Base-by-base conservation (phyloP, 805 yeast genomes). In the Grigorovia humatica region DNA sequence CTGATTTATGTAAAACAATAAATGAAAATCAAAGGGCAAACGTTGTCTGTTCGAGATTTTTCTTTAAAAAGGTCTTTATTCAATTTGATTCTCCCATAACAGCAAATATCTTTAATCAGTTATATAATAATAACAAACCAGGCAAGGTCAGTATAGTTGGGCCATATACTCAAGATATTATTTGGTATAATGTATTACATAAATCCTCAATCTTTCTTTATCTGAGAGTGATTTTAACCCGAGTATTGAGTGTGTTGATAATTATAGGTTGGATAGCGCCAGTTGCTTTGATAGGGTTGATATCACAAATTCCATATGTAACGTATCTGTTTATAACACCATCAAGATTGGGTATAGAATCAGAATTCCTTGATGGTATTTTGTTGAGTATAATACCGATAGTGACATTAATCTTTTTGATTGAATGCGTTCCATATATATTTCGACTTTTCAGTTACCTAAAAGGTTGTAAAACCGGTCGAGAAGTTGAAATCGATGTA, bases 201-300 rank as follows among this genome's bases (percentile, higher is more conserved):
- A 66, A 65, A 29, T 73, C 70, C 51, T 70, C 73, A 19, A 56
- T 70, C 55, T 57, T 71, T 2, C 64, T 63, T 11, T 66, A 69
- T 17, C 20, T 73, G 0, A 74, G 80, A 59, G 67, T 69, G 15
- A 61, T 72, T 2, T 42, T 73, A 4, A 81, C 84, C 0, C 75
- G 74, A 29, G 47, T 75, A 3, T 41, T 77, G 15, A 72, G 81
- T 51, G 63, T 79, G 9, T 54, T 73, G 1, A 68, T 87, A 1
- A 81, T 83, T 5, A 54, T 79, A 18, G 77, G 79, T 1, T 89
- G 95, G 83, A 86, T 88, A 1, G 65, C 88, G 1, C 96, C 96
- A 0, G 91, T 88, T 1, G 88, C 95, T 0, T 74, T 85, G 52
- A 80, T 88, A 17, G 89, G 91, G 0, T 68, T 88, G 32, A 68